phyloP scores from a whole-genome alignment of 1,139 yeast species.

The Suhomyces coccinellae region DNA sequence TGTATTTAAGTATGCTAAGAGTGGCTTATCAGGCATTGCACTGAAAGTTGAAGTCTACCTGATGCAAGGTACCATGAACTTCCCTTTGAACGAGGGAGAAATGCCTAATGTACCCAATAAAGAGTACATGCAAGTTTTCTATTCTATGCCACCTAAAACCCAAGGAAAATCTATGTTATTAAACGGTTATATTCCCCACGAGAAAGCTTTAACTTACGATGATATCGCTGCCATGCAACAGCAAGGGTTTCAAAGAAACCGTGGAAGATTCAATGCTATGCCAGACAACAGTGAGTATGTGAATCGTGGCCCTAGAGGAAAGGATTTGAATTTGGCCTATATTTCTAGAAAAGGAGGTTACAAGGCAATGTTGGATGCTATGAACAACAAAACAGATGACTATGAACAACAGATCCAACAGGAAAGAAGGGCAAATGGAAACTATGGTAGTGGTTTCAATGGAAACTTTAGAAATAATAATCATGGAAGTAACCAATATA shows the following conservation, averaged over 20 bases:
- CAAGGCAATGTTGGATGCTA: constrained; percentile 28
- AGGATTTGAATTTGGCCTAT: constrained; percentile 33
- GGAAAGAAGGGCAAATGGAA: constrained; percentile 10
- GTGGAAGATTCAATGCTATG: constrained; percentile 34
- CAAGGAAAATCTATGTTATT: constrained; percentile 79
- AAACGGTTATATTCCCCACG: constrained; percentile 72
- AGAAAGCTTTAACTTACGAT: constrained; percentile 60
- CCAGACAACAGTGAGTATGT: constrained; percentile 40
- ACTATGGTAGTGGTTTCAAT: constrained; percentile 13
- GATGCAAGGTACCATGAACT: constrained; percentile 47
- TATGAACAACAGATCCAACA: constrained; percentile 15
- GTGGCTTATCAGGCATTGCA: constrained; percentile 71
- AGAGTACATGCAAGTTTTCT: constrained; percentile 57
- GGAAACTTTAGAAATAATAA: constrained; percentile 4
- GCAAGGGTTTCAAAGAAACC: constrained; percentile 36
- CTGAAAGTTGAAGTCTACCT: constrained; percentile 44
- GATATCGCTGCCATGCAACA: constrained; percentile 67
- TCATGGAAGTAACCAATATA: constrained; percentile 7
- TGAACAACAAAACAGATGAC: constrained; percentile 9
- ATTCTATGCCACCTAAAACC: constrained; percentile 53
- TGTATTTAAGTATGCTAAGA: constrained; percentile 46
- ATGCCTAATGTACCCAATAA: constrained; percentile 59
- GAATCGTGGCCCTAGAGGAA: constrained; percentile 45
- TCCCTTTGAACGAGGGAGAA: constrained; percentile 61
- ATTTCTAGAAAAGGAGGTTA: constrained; percentile 46